These are phyloP conservation scores for Curvularia sp. DNA, from an alignment of 2,329 filamentous ascomycete species.

Conservation along the genomic window DNA sequence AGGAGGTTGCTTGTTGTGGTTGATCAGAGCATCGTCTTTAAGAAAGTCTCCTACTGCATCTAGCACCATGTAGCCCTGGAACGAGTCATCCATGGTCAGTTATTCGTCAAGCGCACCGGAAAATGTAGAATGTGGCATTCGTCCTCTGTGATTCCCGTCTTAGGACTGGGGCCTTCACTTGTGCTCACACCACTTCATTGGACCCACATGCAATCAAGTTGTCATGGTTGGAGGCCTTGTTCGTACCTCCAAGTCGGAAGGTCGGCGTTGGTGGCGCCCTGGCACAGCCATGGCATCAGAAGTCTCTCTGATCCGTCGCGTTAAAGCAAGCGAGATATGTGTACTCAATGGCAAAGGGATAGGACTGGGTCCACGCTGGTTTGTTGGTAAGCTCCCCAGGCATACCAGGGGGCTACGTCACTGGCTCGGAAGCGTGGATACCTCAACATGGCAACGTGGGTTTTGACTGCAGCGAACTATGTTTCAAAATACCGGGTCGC, in stretches of 20 bases:
- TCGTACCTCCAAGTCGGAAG: slow-evolving; percentile 3
- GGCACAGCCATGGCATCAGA: background rate
- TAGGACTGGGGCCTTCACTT: background rate
- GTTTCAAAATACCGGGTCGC: background rate
- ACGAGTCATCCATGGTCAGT: slow-evolving; percentile 21
- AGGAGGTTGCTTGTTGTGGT: background rate
- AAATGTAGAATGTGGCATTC: background rate
- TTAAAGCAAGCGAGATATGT: background rate
- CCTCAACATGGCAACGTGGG: background rate
- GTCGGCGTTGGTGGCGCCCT: slow-evolving; percentile 12
- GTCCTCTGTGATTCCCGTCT: background rate
- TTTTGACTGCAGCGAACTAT: background rate
- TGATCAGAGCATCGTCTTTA: background rate
- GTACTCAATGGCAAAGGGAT: background rate
- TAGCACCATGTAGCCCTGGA: slow-evolving; percentile 28
- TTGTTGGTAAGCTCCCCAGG: background rate
- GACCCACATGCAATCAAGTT: slow-evolving; percentile 4
- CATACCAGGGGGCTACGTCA: slow-evolving; percentile 5
- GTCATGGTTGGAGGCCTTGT: slow-evolving; percentile 14
- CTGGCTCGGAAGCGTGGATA: slow-evolving; percentile 4
- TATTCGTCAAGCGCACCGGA: background rate
- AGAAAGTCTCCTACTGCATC: slow-evolving; percentile 19
- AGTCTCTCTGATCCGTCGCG: background rate
- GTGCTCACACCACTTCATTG: background rate
- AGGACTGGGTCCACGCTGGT: background rate